Percentiles rank a stretch among this genome's conserved stretches.
Conservation (phyloP, 176 grass and related monocot genomes). For the Canna indica region DNA sequence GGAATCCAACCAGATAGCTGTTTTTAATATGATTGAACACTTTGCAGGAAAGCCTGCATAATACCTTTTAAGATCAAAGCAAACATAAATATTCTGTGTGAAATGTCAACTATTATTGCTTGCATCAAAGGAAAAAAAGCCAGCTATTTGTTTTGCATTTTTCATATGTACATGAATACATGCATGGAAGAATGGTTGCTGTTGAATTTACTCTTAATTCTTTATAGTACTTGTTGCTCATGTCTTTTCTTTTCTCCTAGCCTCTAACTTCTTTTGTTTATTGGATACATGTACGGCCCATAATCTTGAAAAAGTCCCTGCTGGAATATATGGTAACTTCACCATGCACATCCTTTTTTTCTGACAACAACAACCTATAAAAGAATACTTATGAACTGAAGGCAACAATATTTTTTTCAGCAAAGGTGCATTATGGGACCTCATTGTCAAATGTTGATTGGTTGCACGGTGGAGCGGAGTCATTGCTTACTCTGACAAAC, state of each 20-base stretch:
- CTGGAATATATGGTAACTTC: constrained; percentile 91
- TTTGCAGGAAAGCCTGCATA: not conserved
- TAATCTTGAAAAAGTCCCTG: constrained; percentile 56
- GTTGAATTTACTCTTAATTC: not conserved
- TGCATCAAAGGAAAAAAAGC: not conserved
- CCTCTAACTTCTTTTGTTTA: constrained; percentile 46
- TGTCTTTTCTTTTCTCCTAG: not conserved
- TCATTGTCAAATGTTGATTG: constrained; percentile 75
- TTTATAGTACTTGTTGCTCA: not conserved
- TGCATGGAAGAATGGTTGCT: not conserved
- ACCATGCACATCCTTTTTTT: constrained; percentile 11
- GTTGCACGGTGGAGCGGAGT: constrained; percentile 73
- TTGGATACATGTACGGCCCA: constrained; percentile 44
- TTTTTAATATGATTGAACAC: not conserved
- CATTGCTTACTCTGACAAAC: constrained; percentile 80
- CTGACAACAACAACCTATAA: not conserved
- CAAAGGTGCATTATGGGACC: constrained; percentile 75
- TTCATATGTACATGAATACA: not conserved
- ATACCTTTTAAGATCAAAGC: not conserved
- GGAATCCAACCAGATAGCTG: not conserved
- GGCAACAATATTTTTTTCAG: constrained; percentile 24
- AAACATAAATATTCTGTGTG: not conserved
- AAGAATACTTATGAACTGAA: constrained; percentile 9
- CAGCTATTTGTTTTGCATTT: too few relatives aligned
- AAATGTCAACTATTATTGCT: not conserved